Evolutionary conservation across 306 rosid genomes (phyloP), one percentile per base, ranked within the genome.

Genomic region (Parietaria judaica): DNA sequence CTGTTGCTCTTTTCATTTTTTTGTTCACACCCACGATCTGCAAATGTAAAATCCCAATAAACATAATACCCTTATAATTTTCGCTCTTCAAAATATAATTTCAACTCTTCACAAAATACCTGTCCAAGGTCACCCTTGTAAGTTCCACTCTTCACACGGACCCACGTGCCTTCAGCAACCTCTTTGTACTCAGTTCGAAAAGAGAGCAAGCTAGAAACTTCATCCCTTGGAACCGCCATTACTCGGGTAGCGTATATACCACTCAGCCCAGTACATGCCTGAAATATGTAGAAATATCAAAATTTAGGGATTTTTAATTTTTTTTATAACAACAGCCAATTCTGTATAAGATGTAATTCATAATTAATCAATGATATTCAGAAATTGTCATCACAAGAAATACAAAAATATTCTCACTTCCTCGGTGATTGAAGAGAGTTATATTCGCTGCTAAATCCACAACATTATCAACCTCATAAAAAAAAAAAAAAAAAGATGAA

Each of bases 101-200:
- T 61, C 13, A 49, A 37, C 54, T 58, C 45, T 54, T 71, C 16
- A 14, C 70, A 52, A 23, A 8, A 17, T 77, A 88, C 97, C 97
- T 86, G 95, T 51, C 91, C 94, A 65, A 94, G 75, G 73, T 94
- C 99, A 41, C 99, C 99, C 79, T 88, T 94, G 78, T 94, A 94
- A 56, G 72, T 79, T 61, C 99, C 99, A 81, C 47, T 84, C 81
- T 88, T 94, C 69, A 94, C 78, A 50, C 97, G 97, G 63, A 79
- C 87, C 99, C 96, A 88, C 66, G 62, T 82, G 31, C 97, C 99
- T 46, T 45, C 84, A 52, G 87, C 62, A 70, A 94, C 71, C 68
- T 79, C 90, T 69, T 78, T 83, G 56, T 60, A 63, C 68, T 71
- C 81, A 54, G 62, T 76, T 54, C 74, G 80, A 54, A 76, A 64